These are phyloP conservation scores for Colletotrichum eleusines DNA, from an alignment of 2,329 filamentous ascomycete genomes.

Conservation along the genomic window DNA sequence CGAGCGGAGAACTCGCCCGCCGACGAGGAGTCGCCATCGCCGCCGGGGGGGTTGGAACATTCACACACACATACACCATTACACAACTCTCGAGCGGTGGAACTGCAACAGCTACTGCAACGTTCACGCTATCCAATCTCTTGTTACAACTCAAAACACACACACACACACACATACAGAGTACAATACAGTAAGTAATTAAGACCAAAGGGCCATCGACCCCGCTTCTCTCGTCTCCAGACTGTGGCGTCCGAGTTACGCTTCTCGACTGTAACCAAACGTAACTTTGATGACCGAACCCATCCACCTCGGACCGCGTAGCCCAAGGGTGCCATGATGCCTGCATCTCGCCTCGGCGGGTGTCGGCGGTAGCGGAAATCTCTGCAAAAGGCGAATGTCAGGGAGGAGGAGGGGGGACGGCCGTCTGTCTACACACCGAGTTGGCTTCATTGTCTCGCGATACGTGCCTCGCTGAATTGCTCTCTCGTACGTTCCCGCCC, in stretches of 20 bases:
- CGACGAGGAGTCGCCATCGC: background rate
- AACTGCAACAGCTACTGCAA: slow-evolving; percentile 13
- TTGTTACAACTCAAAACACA: too few species aligned
- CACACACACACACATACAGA: too few species aligned
- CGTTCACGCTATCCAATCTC: background rate
- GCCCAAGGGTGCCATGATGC: background rate
- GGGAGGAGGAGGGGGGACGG: background rate
- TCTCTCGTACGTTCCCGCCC: slow-evolving; percentile 12
- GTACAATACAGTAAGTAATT: too few species aligned
- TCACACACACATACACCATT: slow-evolving; percentile 3
- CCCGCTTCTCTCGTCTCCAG: background rate
- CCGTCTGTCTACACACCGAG: background rate
- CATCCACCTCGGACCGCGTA: background rate
- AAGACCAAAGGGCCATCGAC: background rate
- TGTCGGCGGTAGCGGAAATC: background rate
- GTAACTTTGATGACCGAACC: background rate
- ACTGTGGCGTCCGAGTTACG: background rate
- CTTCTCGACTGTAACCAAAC: background rate
- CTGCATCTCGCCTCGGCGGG: background rate
- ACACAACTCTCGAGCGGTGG: background rate
- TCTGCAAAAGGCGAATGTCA: slow-evolving; percentile 1
- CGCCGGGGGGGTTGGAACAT: background rate
- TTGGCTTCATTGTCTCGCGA: slow-evolving; percentile 2
- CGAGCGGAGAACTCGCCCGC: slow-evolving; percentile 2
- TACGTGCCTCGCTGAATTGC: slow-evolving; percentile 13